Evolutionary conservation across 257 asterid genomes (phyloP).

Genomic region (Fraxinus quadrangulata): DNA sequence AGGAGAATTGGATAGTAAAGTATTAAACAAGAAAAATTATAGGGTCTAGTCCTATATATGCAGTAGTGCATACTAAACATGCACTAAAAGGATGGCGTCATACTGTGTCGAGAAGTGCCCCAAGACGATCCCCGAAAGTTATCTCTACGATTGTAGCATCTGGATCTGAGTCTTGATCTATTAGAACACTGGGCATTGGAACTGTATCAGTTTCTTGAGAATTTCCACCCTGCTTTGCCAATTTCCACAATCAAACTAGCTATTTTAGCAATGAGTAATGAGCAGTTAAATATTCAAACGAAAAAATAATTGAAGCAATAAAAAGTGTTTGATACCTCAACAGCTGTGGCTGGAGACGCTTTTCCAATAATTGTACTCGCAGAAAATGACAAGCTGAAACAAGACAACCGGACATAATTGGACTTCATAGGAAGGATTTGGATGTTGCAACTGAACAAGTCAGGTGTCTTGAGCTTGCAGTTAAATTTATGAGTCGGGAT

Average conservation of each 20-base stretch:
- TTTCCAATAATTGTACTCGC: constrained; percentile 46
- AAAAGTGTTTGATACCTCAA: constrained; percentile 60
- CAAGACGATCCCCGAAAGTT: constrained; percentile 96
- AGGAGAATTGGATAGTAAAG: background rate
- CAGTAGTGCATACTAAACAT: constrained; percentile 2
- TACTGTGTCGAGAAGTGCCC: constrained; percentile 94
- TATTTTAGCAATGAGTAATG: constrained; percentile 14
- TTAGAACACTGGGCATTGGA: constrained; percentile 76
- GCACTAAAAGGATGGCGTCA: constrained; percentile 18
- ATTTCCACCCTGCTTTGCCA: constrained; percentile 61
- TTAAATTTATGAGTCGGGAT: background rate
- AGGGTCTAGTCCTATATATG: background rate
- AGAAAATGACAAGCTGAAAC: constrained; percentile 55
- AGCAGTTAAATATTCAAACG: background rate
- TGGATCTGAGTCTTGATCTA: constrained; percentile 89
- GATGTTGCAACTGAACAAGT: constrained; percentile 17
- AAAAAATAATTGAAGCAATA: constrained; percentile 16
- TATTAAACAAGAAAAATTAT: background rate
- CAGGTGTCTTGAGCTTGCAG: background rate
- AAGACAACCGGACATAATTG: constrained; percentile 25
- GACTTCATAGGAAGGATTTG: constrained; percentile 16
- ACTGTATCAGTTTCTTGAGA: constrained; percentile 53
- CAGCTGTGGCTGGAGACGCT: constrained; percentile 64
- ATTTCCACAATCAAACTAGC: constrained; percentile 29
- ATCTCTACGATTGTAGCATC: constrained; percentile 90